These are phyloP conservation scores for Aspergillus pseudonomiae DNA, from an alignment of 2,329 filamentous ascomycete species.

Conservation along the genomic window DNA sequence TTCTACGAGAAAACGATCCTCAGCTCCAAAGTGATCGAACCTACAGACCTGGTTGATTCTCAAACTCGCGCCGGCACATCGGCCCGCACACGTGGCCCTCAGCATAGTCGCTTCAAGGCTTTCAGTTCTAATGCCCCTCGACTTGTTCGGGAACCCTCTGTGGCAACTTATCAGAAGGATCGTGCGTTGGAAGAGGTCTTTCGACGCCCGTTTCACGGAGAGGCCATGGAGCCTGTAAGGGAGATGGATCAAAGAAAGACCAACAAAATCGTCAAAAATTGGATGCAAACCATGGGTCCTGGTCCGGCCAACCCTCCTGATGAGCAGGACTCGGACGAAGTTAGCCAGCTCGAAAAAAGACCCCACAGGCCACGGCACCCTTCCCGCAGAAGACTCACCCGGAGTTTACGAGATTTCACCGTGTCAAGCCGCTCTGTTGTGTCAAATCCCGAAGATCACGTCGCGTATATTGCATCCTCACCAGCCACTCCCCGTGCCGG, in stretches of 20 bases:
- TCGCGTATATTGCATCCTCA: conserved; percentile 33
- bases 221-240: conserved; percentile 60
- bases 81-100: conserved; percentile 61
- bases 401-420: conserved; percentile 50
- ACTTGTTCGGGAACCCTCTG: conserved; percentile 79
- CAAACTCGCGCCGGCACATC: conserved; percentile 56
- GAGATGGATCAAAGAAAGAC: conserved; percentile 69
- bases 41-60: conserved; percentile 82
- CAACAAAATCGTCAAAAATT: conserved; percentile 80
- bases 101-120: conserved; percentile 59
- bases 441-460: conserved; percentile 60
- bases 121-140: conserved; percentile 69
- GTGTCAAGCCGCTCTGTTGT: conserved; percentile 56
- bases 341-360: conserved; percentile 61
- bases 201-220: conserved; percentile 66
- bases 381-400: conserved; percentile 40
- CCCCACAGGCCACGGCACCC: conserved; percentile 54
- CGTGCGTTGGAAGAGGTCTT: conserved; percentile 91
- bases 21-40: conserved; percentile 74
- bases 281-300: conserved; percentile 75
- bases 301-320: conserved; percentile 60
- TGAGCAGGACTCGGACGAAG: conserved; percentile 62
- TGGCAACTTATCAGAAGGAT: conserved; percentile 87
- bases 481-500: conserved; percentile 41
- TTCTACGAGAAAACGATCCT: conserved; percentile 82